A percentile compares a stretch with the other conserved stretches of the same genome.
These are phyloP conservation scores for Geotrichum aggregatum DNA, from an alignment of 1,139 yeast genomes.

Conservation along the genomic window DNA sequence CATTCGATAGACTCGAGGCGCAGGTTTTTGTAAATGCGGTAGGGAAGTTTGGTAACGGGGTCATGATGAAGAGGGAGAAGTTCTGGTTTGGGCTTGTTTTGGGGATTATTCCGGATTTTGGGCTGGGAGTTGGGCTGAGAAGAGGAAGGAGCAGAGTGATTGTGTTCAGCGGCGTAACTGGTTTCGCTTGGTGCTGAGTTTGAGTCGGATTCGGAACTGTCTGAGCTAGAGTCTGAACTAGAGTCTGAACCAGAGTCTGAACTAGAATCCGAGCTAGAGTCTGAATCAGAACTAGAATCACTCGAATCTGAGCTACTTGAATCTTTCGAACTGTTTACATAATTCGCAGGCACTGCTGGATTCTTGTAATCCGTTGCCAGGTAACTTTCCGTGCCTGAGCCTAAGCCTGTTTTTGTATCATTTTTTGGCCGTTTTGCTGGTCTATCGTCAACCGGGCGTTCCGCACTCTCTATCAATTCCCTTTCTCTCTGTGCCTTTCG, in stretches of 20 bases:
- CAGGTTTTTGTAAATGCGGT: slow-evolving; percentile 7
- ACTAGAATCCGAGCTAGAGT: slow-evolving; percentile 10
- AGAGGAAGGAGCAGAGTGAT: background rate
- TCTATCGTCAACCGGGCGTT: background rate
- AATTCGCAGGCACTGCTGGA: background rate
- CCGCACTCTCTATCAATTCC: background rate
- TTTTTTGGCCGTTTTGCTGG: background rate
- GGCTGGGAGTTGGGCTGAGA: background rate
- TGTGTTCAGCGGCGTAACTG: background rate
- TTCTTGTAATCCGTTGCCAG: no score
- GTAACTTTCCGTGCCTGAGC: background rate
- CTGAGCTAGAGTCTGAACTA: background rate
- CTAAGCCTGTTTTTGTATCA: background rate
- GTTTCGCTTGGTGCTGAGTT: slow-evolving; percentile 4
- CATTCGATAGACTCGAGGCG: slow-evolving; percentile 10
- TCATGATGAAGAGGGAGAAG: background rate
- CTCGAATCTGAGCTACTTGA: background rate
- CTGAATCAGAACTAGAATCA: slow-evolving; percentile 5
- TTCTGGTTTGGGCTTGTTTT: background rate
- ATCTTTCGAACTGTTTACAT: no score
- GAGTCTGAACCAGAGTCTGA: slow-evolving; percentile 15
- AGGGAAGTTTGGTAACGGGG: slow-evolving; percentile 1
- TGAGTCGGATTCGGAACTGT: slow-evolving; percentile 1
- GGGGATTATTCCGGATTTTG: background rate
- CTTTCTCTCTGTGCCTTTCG: background rate